A percentile compares a stretch with the other conserved stretches of the same genome.
Conservation (phyloP, 129 eudicot species). For the Tanacetum coccineum region DNA sequence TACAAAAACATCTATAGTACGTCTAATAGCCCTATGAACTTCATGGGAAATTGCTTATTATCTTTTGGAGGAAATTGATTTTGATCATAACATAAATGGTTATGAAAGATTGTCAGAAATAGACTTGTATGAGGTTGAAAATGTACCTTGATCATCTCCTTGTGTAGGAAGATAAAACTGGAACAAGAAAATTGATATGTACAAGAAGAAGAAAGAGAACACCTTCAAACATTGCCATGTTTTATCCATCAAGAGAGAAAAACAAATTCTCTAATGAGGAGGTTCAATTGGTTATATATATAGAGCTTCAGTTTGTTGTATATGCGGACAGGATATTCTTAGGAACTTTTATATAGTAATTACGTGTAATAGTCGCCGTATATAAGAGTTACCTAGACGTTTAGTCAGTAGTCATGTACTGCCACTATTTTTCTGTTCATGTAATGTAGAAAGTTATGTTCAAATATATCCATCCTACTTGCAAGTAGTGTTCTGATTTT, state of each 20-base stretch:
- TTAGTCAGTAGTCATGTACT: no score
- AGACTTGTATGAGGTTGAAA: not conserved
- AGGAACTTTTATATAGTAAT: not conserved
- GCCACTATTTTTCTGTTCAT: no score
- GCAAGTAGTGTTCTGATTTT: no score
- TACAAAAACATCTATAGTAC: no score
- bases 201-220: slow-evolving; percentile 26
- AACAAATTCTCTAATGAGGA: slow-evolving; percentile 1
- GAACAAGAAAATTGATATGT: slow-evolving; percentile 27
- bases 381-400: not conserved
- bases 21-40: no score
- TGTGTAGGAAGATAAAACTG: slow-evolving; percentile 26
- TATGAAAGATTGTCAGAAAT: not conserved
- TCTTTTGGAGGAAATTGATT: no score
- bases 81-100: not conserved
- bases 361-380: not conserved
- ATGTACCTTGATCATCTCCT: slow-evolving; percentile 33
- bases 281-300: slow-evolving; percentile 22
- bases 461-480: no score
- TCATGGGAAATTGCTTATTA: no score
- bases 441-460: no score
- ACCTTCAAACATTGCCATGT: slow-evolving; percentile 29
- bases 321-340: slow-evolving; percentile 23
- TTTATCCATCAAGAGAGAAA: slow-evolving; percentile 29
- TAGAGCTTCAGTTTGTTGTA: no score